Base-by-base conservation (phyloP, 768 basidiomycete species). In the Mycena vulgaris region DNA sequence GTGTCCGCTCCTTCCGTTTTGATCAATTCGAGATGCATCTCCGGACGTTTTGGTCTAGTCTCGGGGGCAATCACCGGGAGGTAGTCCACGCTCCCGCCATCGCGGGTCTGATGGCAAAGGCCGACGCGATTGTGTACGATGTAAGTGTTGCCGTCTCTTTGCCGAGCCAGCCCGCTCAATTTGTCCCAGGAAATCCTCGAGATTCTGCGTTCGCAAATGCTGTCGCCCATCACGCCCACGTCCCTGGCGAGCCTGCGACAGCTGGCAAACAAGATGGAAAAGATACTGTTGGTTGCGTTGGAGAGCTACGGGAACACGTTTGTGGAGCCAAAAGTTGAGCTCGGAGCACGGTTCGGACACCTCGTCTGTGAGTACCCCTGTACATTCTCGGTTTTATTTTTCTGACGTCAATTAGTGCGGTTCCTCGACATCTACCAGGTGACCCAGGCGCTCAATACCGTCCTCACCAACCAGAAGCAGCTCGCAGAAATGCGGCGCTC, bases 361-460 rank as follows among this genome's bases (percentile, higher is more conserved):
- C 88, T 96, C 61, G 93, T 96, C 78, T 88, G 94, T 95, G 75
- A 82, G 93, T 94, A 53, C 39, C 58, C 39, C 48, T 31, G 30
- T 0, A 14, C 5, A 58, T 3, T 42, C 55, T 21, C 25, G 14
- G 14, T 48, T 48, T 63, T 69, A 23, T 48, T 17, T 35, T 45
- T 68, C 51, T 67, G 60, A 11, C 57, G 13, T 61, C 66, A 42
- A 55, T 61, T 61, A 95, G 95, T 96, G 80, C 92, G 95, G 77
- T 96, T 94, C 86, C 87, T 96, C 67, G 95, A 96, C 76, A 95
- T 96, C 63, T 95, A 94, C 78, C 95, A 96, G 80, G 94, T 96
- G 61, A 95, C 95, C 0, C 94, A 95, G 76, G 95, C 95, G 17
- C 83, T 96, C 61, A 92, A 89, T 74, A 94, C 94, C n/a, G 94